Evolutionary conservation across 495 filamentous ascomycete species (phyloP).

Genomic region (Pyrenopolyporus hunteri): DNA sequence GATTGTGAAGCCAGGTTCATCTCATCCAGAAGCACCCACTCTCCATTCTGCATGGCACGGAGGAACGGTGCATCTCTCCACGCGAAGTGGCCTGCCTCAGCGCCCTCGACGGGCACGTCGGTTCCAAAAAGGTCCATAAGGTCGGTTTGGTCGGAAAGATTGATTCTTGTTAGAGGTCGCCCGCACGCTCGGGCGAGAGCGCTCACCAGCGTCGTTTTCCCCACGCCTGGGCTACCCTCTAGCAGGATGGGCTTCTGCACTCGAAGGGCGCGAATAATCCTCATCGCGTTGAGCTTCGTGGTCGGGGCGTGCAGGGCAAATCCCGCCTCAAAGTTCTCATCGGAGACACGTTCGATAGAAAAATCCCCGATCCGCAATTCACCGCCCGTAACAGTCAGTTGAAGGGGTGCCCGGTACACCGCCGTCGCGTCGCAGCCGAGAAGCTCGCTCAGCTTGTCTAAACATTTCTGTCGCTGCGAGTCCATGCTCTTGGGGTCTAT

Average conservation of each 20-base stretch:
- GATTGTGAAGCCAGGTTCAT: slow-evolving; percentile 99
- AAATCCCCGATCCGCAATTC: slow-evolving; percentile 75
- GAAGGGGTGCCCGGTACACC: slow-evolving; percentile 65
- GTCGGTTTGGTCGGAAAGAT: slow-evolving; percentile 97
- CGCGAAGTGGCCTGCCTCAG: slow-evolving; percentile 81
- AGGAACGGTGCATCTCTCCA: slow-evolving; percentile 97
- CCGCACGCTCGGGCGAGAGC: slow-evolving; percentile 81
- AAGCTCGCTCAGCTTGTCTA: slow-evolving; percentile 72
- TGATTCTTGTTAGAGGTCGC: slow-evolving; percentile 85
- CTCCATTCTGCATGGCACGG: slow-evolving; percentile 91
- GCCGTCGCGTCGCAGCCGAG: slow-evolving; percentile 64
- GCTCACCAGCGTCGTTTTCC: slow-evolving; percentile 91
- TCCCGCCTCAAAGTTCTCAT: slow-evolving; percentile 58
- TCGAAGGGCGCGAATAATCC: slow-evolving; percentile 88
- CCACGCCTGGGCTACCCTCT: slow-evolving; percentile 95
- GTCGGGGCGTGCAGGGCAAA: slow-evolving; percentile 89
- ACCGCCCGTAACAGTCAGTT: slow-evolving; percentile 51
- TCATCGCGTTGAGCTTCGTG: slow-evolving; percentile 85
- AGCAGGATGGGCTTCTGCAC: slow-evolving; percentile 88
- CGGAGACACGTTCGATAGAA: slow-evolving; percentile 59
- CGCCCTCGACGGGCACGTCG: slow-evolving; percentile 92
- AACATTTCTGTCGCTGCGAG: slow-evolving; percentile 69
- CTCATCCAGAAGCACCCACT: slow-evolving; percentile 97
- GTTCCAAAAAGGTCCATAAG: slow-evolving; percentile 97
- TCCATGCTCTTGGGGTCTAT: slow-evolving; percentile 63